A percentile compares a stretch with the other conserved stretches of the same genome.
Conservation (phyloP, 257 asterid species). For the Ilex asprella region DNA sequence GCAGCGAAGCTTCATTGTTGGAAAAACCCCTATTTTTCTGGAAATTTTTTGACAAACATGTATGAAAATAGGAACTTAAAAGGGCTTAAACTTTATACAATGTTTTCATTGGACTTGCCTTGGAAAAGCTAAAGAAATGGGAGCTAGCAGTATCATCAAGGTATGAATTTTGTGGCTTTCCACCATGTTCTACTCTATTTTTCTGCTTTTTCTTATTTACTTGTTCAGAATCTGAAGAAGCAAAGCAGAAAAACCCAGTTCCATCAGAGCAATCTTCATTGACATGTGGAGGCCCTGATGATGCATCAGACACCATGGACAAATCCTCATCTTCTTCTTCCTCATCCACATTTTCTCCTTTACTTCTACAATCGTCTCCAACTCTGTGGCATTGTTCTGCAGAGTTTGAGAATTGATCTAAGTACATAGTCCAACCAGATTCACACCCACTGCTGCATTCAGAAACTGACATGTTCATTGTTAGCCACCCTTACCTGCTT, state of each 20-base stretch:
- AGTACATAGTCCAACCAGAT: background rate
- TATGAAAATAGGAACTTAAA: background rate
- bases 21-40: background rate
- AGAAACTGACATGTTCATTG: background rate
- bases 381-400: conserved; percentile 9
- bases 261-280: background rate
- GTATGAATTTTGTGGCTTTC: background rate
- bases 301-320: conserved; percentile 94
- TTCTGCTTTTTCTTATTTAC: background rate
- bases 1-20: background rate
- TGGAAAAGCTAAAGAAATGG: background rate
- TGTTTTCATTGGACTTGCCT: background rate
- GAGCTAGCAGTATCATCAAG: conserved; percentile 6
- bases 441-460: conserved; percentile 1
- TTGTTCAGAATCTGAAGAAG: conserved; percentile 8
- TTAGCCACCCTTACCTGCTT: background rate
- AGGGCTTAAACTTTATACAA: background rate
- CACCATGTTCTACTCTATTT: background rate
- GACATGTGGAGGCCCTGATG: conserved; percentile 77
- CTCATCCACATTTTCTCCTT: background rate
- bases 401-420: conserved; percentile 3
- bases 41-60: no score
- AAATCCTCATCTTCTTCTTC: conserved; percentile 33
- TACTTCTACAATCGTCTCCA: background rate
- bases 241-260: background rate